Conservation (phyloP, 768 basidiomycete genomes). For the Boletus speciosus region DNA sequence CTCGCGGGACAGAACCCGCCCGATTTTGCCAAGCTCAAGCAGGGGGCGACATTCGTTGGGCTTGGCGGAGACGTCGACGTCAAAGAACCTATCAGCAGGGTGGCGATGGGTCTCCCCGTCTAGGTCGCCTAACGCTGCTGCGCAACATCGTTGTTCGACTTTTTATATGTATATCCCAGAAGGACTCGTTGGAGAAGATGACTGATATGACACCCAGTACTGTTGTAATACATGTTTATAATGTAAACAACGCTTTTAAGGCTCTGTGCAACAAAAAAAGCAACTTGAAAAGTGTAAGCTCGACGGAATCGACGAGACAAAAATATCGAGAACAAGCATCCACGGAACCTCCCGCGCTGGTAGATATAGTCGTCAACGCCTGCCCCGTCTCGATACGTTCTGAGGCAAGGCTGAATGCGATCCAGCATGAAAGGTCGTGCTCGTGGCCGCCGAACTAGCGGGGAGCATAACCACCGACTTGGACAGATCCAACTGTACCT, state of each 20-base stretch:
- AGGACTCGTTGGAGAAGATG: background rate
- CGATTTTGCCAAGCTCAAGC: conserved; percentile 57
- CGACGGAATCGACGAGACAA: background rate
- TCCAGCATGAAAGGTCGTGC: background rate
- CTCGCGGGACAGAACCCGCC: conserved; percentile 59
- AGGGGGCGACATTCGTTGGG: conserved; percentile 39
- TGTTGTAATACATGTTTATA: background rate
- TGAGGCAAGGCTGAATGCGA: background rate
- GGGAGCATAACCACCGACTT: background rate
- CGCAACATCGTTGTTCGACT: background rate
- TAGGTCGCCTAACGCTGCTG: conserved; percentile 6
- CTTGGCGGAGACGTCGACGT: conserved; percentile 41
- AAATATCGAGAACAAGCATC: background rate
- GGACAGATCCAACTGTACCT: background rate
- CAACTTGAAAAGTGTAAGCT: background rate
- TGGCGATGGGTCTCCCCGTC: conserved; percentile 43
- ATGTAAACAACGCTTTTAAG: too few relatives aligned
- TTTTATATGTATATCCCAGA: background rate
- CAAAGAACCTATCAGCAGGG: conserved; percentile 29
- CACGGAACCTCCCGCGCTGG: background rate
- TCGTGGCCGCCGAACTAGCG: too few relatives aligned
- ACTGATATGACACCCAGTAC: background rate
- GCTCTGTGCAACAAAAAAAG: background rate
- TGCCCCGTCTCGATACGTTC: background rate
- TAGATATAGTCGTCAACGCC: background rate